Evolutionary conservation across 73 alveolate genomes (phyloP).

Genomic region (Stentor roeselii): DNA sequence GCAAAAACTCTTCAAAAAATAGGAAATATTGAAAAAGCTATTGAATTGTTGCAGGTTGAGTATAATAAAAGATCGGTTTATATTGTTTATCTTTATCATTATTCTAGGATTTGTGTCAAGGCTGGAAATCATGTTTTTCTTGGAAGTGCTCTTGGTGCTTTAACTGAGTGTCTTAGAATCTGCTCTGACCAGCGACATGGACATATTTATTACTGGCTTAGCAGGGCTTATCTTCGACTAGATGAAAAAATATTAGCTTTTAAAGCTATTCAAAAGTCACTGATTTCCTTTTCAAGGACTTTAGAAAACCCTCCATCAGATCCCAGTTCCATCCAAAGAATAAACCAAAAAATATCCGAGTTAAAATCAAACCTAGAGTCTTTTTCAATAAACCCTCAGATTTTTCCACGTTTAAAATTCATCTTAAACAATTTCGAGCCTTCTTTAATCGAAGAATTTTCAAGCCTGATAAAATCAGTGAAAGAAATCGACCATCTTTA

Average conservation of each 20-base stretch:
- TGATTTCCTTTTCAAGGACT: neutral
- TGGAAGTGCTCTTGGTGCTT: slow-evolving; percentile 51
- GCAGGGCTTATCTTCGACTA: neutral
- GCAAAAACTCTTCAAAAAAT: neutral
- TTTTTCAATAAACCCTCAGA: neutral
- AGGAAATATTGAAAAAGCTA: slow-evolving; percentile 7
- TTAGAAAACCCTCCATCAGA: neutral
- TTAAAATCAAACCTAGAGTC: neutral
- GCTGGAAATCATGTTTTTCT: slow-evolving; percentile 25
- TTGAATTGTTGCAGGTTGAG: slow-evolving; percentile 38
- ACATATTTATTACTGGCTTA: slow-evolving; percentile 14
- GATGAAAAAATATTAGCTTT: slow-evolving; percentile 5
- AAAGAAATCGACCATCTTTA: neutral
- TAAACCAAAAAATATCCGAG: neutral
- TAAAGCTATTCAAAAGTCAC: neutral
- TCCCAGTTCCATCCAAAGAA: neutral
- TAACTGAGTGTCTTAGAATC: slow-evolving; percentile 53
- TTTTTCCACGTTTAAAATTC: neutral
- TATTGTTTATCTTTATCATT: slow-evolving; percentile 28
- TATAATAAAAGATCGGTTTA: slow-evolving; percentile 28
- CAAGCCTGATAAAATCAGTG: neutral
- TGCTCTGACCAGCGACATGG: slow-evolving; percentile 29
- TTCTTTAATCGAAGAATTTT: neutral
- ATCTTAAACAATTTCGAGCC: neutral
- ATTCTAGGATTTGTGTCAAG: slow-evolving; percentile 24